Evolutionary conservation across 116 monocot genomes (phyloP).

Genomic region (Thalassia testudinum): DNA sequence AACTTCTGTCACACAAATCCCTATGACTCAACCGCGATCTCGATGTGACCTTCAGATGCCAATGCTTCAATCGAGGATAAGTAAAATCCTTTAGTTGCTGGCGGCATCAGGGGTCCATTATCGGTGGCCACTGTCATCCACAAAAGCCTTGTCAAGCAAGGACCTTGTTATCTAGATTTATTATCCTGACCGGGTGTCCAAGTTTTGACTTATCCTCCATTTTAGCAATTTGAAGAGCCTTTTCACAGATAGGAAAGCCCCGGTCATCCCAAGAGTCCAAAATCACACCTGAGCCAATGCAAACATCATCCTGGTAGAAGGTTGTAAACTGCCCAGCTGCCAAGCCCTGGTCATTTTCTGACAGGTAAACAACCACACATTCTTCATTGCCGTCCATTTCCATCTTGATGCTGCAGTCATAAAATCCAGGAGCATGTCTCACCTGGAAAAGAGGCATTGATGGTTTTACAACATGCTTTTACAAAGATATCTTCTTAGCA

Average conservation of each 20-base stretch:
- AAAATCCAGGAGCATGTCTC: constrained; percentile 78
- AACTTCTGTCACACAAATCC: too few relatives aligned
- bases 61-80: too few relatives aligned
- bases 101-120: too few relatives aligned
- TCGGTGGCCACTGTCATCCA: too few relatives aligned
- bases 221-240: constrained; percentile 63
- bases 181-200: constrained; percentile 24
- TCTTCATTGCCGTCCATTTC: constrained; percentile 11
- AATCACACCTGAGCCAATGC: constrained; percentile 91
- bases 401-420: constrained; percentile 42
- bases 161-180: too few relatives aligned
- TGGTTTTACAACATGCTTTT: too few relatives aligned
- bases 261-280: constrained; percentile 56
- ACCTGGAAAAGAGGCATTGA: constrained; percentile 29
- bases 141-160: too few relatives aligned
- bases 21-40: too few relatives aligned
- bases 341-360: constrained; percentile 91
- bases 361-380: constrained; percentile 33
- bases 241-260: constrained; percentile 62
- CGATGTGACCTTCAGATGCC: too few relatives aligned
- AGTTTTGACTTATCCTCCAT: constrained; percentile 73
- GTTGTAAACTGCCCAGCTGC: constrained; percentile 92
- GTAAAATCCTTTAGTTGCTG: too few relatives aligned
- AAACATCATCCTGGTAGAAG: constrained; percentile 51
- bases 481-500: too few relatives aligned